Evolutionary conservation across 805 yeast genomes (phyloP).

Genomic region (Nakazawaea populi): DNA sequence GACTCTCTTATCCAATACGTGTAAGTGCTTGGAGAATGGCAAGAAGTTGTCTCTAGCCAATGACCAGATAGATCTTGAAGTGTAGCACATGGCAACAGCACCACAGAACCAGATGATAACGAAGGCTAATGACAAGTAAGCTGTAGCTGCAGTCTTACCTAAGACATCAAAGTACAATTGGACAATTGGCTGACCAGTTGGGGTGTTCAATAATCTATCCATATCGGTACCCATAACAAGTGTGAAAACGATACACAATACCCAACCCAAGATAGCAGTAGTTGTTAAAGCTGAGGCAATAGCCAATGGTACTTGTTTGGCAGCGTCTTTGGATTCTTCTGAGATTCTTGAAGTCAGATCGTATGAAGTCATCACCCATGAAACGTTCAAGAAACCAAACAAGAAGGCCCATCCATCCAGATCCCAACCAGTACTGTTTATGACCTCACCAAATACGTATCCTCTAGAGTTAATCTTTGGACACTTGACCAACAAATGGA

Average conservation of each 20-base stretch:
- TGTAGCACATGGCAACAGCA: constrained; percentile 42
- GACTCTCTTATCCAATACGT: constrained; percentile 33
- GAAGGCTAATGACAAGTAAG: constrained; percentile 42
- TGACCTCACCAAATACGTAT: constrained; percentile 42
- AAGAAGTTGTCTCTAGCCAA: constrained; percentile 52
- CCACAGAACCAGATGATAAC: constrained; percentile 49
- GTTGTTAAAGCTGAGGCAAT: constrained; percentile 46
- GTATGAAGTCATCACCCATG: constrained; percentile 56
- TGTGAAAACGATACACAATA: constrained; percentile 39
- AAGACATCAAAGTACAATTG: constrained; percentile 44
- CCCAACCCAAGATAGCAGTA: constrained; percentile 46
- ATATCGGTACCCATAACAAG: constrained; percentile 38
- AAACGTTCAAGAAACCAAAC: constrained; percentile 50
- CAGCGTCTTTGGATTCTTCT: constrained; percentile 51
- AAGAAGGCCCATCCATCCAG: constrained; percentile 50
- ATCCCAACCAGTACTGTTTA: constrained; percentile 45
- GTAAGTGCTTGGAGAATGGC: constrained; percentile 39
- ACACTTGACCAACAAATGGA: constrained; percentile 51
- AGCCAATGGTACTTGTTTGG: constrained; percentile 51
- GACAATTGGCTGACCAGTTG: constrained; percentile 47
- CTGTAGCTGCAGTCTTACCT: constrained; percentile 49
- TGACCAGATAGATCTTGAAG: constrained; percentile 49
- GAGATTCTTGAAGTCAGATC: constrained; percentile 52
- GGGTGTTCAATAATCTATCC: constrained; percentile 23
- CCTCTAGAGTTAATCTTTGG: constrained; percentile 36